These are phyloP conservation scores for Phytopythium aichiense DNA, from an alignment of 352 stramenopile species.

Conservation along the genomic window DNA sequence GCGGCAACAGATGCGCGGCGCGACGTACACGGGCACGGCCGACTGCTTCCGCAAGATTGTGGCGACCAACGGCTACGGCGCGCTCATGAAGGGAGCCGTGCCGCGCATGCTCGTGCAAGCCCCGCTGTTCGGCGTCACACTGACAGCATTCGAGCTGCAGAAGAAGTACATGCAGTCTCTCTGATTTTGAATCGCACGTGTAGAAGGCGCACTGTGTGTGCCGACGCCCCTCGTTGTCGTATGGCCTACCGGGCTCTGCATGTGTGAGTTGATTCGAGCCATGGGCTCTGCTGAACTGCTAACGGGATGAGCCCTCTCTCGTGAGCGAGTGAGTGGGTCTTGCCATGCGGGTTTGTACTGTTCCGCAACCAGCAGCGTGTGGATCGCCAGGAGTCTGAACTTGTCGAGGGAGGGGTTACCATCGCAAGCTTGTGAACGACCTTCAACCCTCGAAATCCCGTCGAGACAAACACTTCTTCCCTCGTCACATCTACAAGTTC, in stretches of 20 bases:
- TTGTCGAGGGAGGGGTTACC: too few relatives aligned
- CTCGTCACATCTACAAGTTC: too few relatives aligned
- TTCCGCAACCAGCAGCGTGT: too few relatives aligned
- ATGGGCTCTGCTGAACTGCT: too few relatives aligned
- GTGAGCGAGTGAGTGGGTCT: too few relatives aligned
- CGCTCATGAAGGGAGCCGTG: conserved; percentile 81
- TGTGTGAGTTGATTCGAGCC: not conserved
- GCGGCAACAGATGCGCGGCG: conserved; percentile 72
- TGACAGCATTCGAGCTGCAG: conserved; percentile 84
- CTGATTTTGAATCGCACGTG: conserved; percentile 8
- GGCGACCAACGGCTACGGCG: conserved; percentile 63
- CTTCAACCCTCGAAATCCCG: too few relatives aligned
- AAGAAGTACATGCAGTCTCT: conserved; percentile 85
- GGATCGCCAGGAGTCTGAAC: too few relatives aligned
- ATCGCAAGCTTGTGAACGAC: too few relatives aligned
- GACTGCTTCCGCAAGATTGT: conserved; percentile 85
- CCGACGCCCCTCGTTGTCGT: not conserved
- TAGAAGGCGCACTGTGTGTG: not conserved
- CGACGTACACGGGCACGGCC: conserved; percentile 74
- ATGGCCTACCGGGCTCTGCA: not conserved
- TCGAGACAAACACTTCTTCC: too few relatives aligned
- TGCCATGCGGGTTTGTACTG: too few relatives aligned
- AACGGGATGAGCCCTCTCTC: too few relatives aligned
- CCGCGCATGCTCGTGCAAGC: conserved; percentile 88
- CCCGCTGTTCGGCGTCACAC: conserved; percentile 82